A percentile compares a stretch with the other conserved stretches of the same genome.
These are phyloP conservation scores for Delphinella strobiligena DNA, from an alignment of 2,329 filamentous ascomycete genomes.

Conservation along the genomic window DNA sequence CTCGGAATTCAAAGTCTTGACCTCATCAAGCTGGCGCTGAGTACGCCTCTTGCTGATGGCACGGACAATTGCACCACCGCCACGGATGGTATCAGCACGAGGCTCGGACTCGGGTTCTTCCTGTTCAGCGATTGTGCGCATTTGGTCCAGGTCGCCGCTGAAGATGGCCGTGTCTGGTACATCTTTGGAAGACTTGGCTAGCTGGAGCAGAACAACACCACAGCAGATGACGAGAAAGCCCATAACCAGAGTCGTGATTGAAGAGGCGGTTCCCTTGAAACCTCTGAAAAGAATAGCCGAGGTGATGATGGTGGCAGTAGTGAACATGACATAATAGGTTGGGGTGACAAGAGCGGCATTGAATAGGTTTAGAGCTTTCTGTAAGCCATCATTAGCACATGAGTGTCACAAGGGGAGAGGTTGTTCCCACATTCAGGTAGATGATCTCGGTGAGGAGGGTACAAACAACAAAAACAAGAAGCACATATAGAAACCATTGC, in stretches of 20 bases:
- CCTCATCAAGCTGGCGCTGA: slow-evolving; percentile 69
- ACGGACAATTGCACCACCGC: slow-evolving; percentile 75
- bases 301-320: slow-evolving; percentile 85
- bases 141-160: slow-evolving; percentile 83
- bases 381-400: slow-evolving; percentile 21
- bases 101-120: slow-evolving; percentile 94
- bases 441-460: slow-evolving; percentile 90
- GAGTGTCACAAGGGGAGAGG: background rate
- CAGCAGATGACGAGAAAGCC: slow-evolving; percentile 91
- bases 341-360: slow-evolving; percentile 95
- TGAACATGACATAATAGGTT: slow-evolving; percentile 98
- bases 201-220: slow-evolving; percentile 80
- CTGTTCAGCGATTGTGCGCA: slow-evolving; percentile 87
- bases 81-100: slow-evolving; percentile 90
- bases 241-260: slow-evolving; percentile 81
- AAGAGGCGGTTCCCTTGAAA: slow-evolving; percentile 72
- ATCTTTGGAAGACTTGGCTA: slow-evolving; percentile 97
- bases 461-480: slow-evolving; percentile 80
- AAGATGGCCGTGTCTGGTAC: slow-evolving; percentile 90
- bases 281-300: slow-evolving; percentile 86
- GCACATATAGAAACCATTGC: slow-evolving; percentile 90
- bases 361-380: slow-evolving; percentile 98
- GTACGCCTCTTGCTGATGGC: slow-evolving; percentile 64
- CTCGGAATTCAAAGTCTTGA: slow-evolving; percentile 67
- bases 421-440: slow-evolving; percentile 74